Percentiles rank a stretch among this genome's conserved stretches.
These are phyloP conservation scores for Yamadazyma atmosphaerica DNA, from an alignment of 1,139 yeast species.

Conservation along the genomic window DNA sequence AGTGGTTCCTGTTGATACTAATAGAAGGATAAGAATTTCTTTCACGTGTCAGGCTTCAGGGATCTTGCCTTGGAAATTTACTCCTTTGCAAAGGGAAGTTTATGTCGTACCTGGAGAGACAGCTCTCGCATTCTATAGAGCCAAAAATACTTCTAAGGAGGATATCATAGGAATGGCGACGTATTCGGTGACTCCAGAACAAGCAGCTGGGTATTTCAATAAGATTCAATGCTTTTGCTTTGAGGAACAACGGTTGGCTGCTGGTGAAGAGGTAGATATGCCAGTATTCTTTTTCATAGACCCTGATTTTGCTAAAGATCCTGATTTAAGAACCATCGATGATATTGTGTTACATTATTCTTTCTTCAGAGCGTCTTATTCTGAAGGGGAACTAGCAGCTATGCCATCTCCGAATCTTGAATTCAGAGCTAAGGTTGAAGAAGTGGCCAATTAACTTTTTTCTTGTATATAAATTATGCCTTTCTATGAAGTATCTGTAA, in stretches of 20 bases:
- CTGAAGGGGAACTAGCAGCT: constrained; percentile 47
- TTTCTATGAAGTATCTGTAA: not conserved
- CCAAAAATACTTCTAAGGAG: constrained; percentile 78
- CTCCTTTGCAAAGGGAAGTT: constrained; percentile 93
- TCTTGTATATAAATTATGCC: not conserved
- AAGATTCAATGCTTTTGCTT: constrained; percentile 98
- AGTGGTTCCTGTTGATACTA: constrained; percentile 84
- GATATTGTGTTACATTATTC: constrained; percentile 91
- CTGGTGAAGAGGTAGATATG: constrained; percentile 99
- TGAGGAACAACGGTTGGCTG: constrained; percentile 90
- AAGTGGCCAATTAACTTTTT: not conserved
- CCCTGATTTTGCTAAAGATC: constrained; percentile 96
- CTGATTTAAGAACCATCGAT: constrained; percentile 86
- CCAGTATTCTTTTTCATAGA: constrained; percentile 98
- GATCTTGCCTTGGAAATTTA: constrained; percentile 91
- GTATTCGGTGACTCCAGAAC: constrained; percentile 93
- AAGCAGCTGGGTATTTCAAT: constrained; percentile 93
- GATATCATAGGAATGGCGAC: constrained; percentile 99
- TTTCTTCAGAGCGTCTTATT: constrained; percentile 71
- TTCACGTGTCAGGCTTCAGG: constrained; percentile 94
- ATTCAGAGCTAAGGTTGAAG: constrained; percentile 13
- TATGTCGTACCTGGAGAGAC: constrained; percentile 96
- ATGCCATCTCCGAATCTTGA: constrained; percentile 33
- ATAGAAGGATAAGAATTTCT: constrained; percentile 74
- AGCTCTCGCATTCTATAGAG: constrained; percentile 93